Evolutionary conservation across 176 grass and related monocot species (phyloP), one percentile per base, ranked within the genome.

Genomic region (bread wheat (Triticum aestivum)): DNA sequence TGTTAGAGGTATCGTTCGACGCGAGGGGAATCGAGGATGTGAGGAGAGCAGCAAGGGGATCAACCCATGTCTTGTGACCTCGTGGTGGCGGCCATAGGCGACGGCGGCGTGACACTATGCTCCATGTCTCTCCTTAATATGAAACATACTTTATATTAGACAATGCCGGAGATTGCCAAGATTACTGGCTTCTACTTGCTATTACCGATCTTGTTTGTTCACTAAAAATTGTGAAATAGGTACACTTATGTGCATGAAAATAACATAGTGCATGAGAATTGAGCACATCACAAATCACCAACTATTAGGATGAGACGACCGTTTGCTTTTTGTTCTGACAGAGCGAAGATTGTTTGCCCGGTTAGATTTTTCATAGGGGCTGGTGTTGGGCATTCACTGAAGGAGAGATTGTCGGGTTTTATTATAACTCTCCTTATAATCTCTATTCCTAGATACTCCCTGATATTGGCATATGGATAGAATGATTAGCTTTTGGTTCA

Each of bases 211-310:
- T 24, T 54, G 29, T 52, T 29, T 51, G 23, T 75, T 75, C 23
- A 17, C 24, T 75, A 29, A 76, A 76, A 76, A 76, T 76, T 76
- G 73, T 17, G 72, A 75, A 51, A 49, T 30, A 75, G 45, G 38
- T 29, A 47, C 44, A 20, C 14, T 76, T 77, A 56, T 56, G 26
- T 17, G 14, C 8, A 54, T 54, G 73, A 54, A 15, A 32, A 10
- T 52, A 54, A 76, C 4, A 18, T 18, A 54, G 26, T 8, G 29
- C 13, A 54, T 54, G 45, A 33, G 8, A 37, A 54, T 33, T 20
- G 9, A 77, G 33, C 74, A 77, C 18, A 34, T 77, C 27, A 77
- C 47, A 33, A 33, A 56, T 56, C 18, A 56, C 17, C 47, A 56
- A 56, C 27, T 54, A 54, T 76, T 33, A 77, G 47, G 30, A 54